These are phyloP conservation scores for Myrica gale DNA, from an alignment of 306 rosid genomes.

Conservation along the genomic window DNA sequence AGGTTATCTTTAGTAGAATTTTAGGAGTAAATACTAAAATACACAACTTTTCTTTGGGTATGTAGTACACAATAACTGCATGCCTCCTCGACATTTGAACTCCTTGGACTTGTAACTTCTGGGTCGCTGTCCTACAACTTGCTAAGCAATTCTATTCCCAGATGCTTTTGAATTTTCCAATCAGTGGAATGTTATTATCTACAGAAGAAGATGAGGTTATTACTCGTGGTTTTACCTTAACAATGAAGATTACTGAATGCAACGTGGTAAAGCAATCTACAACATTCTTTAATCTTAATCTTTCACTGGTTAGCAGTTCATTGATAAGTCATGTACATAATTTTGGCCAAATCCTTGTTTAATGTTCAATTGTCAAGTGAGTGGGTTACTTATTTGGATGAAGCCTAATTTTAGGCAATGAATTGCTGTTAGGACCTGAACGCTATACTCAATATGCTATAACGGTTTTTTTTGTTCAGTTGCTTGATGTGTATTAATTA, in stretches of 20 bases:
- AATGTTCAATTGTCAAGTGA: not conserved
- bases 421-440: not conserved
- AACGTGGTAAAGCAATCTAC: not conserved
- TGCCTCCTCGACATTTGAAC: not conserved
- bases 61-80: not conserved
- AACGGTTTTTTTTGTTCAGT: too few relatives aligned
- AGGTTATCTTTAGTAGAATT: not conserved
- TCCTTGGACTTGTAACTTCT: not conserved
- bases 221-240: not conserved
- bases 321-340: not conserved
- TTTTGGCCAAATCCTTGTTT: not conserved
- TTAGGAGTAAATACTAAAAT: not conserved
- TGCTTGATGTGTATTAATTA: not conserved
- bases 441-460: not conserved
- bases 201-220: not conserved
- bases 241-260: not conserved
- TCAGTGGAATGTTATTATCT: not conserved
- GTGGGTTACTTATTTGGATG: not conserved
- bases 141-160: not conserved
- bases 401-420: not conserved
- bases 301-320: not conserved
- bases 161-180: not conserved
- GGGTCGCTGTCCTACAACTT: not conserved
- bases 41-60: not conserved
- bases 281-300: not conserved